Base-by-base conservation (phyloP, 164 flowering plant genomes). In the Magnolia officinalis region DNA sequence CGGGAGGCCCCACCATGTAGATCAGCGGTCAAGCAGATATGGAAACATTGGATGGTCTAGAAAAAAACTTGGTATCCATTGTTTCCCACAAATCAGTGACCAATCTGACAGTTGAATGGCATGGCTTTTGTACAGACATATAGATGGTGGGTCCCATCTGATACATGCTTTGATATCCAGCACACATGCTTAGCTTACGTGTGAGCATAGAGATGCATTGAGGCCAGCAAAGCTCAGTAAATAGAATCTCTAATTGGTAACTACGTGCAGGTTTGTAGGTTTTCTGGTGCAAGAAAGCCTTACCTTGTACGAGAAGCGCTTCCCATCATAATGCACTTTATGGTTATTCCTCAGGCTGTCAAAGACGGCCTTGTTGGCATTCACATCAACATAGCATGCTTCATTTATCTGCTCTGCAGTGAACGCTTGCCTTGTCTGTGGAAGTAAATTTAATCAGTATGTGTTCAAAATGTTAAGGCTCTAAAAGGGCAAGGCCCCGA, bases 301-400 rank as follows among this genome's bases (percentile, higher is more conserved):
- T 82, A 90, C 96, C 93, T 91, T 91, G 86, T 89, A 91, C 37
- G 92, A 85, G 79, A 91, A 90, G 79, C 88, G 86, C 75, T 37
- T 81, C 45, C 93, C 93, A 80, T 90, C 92, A 75, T 90, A 90
- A 69, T 69, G 9, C 58, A 90, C 96, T 85, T 91, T 91, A 31
- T 77, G 86, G 72, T 91, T 91, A 45, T 90, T 89, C 79, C 77
- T 84, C 85, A 91, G 79, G 79, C 89, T 89, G 74, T 90, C 90
- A 78, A 89, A 88, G 72, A 91, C 96, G 61, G 82, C 87, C 83
- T 88, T 91, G 73, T 91, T 91, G 45, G 88, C 80, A 61, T 82
- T 85, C 51, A 75, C 70, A 77, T 91, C 96, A 77, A 91, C 96
- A 81, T 90, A 89, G 71, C 89, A 86, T 29, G 81, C 82, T 75